Evolutionary conservation across 495 filamentous ascomycete genomes (phyloP), one percentile per base, ranked within the genome.

Genomic region (Apodospora peruviana): DNA sequence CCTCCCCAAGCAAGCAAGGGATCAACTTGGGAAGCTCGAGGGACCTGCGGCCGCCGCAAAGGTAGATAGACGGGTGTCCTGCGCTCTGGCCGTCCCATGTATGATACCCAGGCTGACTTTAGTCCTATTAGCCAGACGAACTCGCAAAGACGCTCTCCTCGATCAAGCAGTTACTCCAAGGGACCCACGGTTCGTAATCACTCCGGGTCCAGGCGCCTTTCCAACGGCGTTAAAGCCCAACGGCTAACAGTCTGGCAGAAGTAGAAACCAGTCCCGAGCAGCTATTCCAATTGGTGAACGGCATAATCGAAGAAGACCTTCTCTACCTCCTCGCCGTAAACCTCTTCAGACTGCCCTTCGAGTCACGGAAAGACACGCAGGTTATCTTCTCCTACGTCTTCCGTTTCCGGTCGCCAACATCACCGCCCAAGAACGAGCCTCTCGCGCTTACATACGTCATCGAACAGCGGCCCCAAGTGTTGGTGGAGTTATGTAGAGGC

Each of bases 311-410:
- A 56, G 89, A 95, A 69, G 89, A 96, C 64, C 72, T 99, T 19
- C 80, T 97, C 29, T 87, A 85, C 56, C 72, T 86, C 25, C 83
- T 99, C 32, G 86, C 91, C 22, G 75, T 78, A 39, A 81, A 82
- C 61, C 83, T 99, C 41, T 79, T 86, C 65, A 76, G 83, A 22
- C 81, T 97, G 5, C 87, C 91, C 5, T 99, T 99, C 74, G 94
- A 99, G 72, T 85, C 88, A 21, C 81, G 87, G 58, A 95, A 94
- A 70, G 88, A 95, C 59, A 83, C 84, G 8, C 88, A 95, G 63
- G 85, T 87, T 57, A 90, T 96, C 59, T 86, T 94, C 74, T 91
- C 87, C 10, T 87, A 89, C 68, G 81, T 87, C 43, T 83, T 95
- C 61, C 86, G 90, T 24, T 95, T 88, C 74, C 84, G 84, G 52